phyloP scores from a whole-genome alignment of 2,329 filamentous ascomycete genomes.

The Botrytis aclada region DNA sequence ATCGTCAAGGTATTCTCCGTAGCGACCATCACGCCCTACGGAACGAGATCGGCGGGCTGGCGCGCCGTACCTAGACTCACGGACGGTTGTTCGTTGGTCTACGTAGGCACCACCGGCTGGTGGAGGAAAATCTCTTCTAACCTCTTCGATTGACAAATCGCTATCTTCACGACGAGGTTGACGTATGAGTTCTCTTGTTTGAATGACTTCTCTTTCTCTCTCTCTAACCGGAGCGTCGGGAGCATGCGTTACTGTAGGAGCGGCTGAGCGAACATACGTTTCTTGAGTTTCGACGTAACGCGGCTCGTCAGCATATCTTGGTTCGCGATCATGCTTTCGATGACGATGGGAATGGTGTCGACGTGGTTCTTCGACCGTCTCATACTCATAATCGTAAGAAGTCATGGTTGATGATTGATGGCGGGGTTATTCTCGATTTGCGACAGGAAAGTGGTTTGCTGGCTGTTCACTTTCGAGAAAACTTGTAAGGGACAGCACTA shows the following conservation, averaged over 20 bases:
- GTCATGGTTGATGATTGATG: conserved; percentile 15
- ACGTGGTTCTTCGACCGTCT: conserved; percentile 29
- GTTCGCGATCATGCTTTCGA: conserved; percentile 42
- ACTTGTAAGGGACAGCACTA: neutral
- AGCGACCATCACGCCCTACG: conserved; percentile 57
- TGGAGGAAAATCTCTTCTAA: conserved; percentile 79
- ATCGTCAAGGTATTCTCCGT: conserved; percentile 54
- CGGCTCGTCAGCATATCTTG: conserved; percentile 50
- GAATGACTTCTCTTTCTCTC: conserved; percentile 26
- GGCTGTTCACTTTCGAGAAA: neutral
- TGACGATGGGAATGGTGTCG: conserved; percentile 33
- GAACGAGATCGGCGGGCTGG: conserved; percentile 59
- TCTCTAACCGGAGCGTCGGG: conserved; percentile 28
- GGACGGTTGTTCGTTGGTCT: conserved; percentile 30
- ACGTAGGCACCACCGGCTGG: conserved; percentile 37
- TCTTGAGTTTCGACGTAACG: conserved; percentile 50
- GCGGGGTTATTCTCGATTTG: conserved; percentile 15
- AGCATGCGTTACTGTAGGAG: conserved; percentile 30
- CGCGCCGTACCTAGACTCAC: conserved; percentile 38
- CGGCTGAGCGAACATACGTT: conserved; percentile 34
- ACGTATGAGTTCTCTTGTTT: conserved; percentile 55
- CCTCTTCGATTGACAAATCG: conserved; percentile 74
- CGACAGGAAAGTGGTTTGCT: conserved; percentile 6
- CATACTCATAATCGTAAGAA: conserved; percentile 29
- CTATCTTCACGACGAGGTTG: conserved; percentile 65